Evolutionary conservation across 129 eudicot species (phyloP).

Genomic region (Cynara cardunculus): DNA sequence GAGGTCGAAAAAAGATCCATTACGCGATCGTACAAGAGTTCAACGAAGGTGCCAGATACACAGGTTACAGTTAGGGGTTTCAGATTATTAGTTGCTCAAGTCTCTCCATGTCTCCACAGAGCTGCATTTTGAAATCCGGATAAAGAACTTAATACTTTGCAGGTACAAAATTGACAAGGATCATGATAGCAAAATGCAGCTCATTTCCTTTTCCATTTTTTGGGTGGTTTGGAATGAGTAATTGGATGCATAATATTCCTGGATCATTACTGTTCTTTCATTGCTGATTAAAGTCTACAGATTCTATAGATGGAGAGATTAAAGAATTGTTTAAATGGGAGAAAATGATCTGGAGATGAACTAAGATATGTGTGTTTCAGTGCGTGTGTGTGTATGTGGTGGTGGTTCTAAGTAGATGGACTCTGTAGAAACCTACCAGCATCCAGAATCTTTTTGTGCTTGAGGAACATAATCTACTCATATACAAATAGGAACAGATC

Average conservation of each 20-base stretch:
- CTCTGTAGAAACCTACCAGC: too few species aligned
- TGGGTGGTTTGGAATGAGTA: background rate
- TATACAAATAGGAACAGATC: background rate
- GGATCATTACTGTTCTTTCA: too few species aligned
- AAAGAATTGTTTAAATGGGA: background rate
- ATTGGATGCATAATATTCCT: too few species aligned
- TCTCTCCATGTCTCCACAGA: background rate
- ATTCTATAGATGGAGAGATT: background rate
- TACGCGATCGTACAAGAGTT: background rate
- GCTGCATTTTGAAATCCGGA: background rate
- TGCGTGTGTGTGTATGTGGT: background rate
- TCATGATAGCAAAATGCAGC: background rate
- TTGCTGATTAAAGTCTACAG: background rate
- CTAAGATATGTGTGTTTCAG: background rate
- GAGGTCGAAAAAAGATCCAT: background rate
- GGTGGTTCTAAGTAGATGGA: background rate
- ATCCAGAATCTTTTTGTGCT: too few species aligned
- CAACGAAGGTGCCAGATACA: background rate
- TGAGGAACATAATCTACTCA: background rate
- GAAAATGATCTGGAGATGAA: background rate
- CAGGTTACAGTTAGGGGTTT: background rate
- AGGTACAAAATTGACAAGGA: background rate
- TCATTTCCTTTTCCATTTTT: background rate
- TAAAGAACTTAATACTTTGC: background rate
- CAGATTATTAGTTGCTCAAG: too few species aligned